phyloP scores from a whole-genome alignment of 176 grass and related monocot genomes.

The Stipa capillata region DNA sequence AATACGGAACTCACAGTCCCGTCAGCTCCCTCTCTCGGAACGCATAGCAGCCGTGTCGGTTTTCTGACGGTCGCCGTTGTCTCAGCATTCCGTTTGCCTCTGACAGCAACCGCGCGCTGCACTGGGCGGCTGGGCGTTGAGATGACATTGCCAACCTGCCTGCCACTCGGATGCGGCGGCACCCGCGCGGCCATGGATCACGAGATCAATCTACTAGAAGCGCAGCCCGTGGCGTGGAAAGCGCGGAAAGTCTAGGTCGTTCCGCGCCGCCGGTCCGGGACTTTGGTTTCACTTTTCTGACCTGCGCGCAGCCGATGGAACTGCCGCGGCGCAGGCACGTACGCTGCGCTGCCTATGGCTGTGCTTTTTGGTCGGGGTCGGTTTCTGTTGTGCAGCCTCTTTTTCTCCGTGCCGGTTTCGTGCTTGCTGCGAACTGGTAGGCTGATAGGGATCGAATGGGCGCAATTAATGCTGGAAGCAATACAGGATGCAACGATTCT shows the following conservation, averaged over 20 bases:
- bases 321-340: neutral
- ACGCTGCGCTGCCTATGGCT: neutral
- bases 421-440: neutral
- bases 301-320: neutral
- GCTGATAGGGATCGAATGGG: neutral
- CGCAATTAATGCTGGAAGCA: neutral
- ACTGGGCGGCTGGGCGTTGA: neutral
- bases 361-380: neutral
- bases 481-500: neutral
- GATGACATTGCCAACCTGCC: neutral
- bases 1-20: too few species aligned
- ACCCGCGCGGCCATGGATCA: neutral
- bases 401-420: neutral
- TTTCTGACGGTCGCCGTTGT: neutral
- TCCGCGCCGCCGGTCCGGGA: neutral
- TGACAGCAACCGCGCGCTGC: neutral
- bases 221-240: too few species aligned
- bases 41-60: neutral
- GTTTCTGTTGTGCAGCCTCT: neutral
- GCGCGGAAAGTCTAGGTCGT: neutral
- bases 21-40: too few species aligned
- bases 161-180: neutral
- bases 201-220: neutral
- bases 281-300: neutral
- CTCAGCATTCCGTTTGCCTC: neutral